Evolutionary conservation across 352 stramenopile genomes (phyloP), one percentile per base, ranked within the genome.

Genomic region (Phytophthora foliorum): DNA sequence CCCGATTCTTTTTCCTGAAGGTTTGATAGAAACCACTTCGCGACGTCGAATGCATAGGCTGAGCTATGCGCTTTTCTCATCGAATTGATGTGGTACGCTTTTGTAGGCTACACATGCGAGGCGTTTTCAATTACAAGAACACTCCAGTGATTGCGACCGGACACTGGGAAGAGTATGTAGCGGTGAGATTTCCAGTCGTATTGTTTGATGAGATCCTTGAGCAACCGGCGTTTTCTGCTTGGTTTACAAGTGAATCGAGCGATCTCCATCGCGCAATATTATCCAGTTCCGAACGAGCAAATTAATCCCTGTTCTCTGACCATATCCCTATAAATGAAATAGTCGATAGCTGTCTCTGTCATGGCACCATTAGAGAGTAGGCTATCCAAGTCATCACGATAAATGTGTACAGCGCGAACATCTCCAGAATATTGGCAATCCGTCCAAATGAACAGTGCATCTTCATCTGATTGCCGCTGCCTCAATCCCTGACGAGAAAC

Each of bases 51-150:
- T 14, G 14, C 39, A 11, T 24, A 46, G 3, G 39, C 14, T 9
- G 39, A 46, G 19, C 39, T 46, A 9, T 46, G 39, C 39, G 39
- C 19, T 24, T 46, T 50, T 48, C 24, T 57, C 51, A 57, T 32
- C 32, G 32, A 48, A 34, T 57, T 34, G 7, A 57, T 21, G 51
- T 57, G 51, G 24, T 57, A 57, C 11, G 41, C 25, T n/a, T 56
- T 56, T 7, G 51, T 46, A 2, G 14, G 49, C n/a, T 42, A 32
- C 9, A 2, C 8, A 11, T 48, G 9, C 51, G n/a, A 22, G 5
- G 34, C 17, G 16, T 57, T 57, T 34, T 57, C 32, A 4, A 57
- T 32, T 4, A 24, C 24, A 6, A 57, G 14, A 21, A 57, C 36
- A 34, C 51, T 57, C 50, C 50, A 46, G 14, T 57, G 50, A 57